Evolutionary conservation across 2,329 filamentous ascomycete species (phyloP), one percentile per base, ranked within the genome.

Genomic region (Penicillium olsonii): DNA sequence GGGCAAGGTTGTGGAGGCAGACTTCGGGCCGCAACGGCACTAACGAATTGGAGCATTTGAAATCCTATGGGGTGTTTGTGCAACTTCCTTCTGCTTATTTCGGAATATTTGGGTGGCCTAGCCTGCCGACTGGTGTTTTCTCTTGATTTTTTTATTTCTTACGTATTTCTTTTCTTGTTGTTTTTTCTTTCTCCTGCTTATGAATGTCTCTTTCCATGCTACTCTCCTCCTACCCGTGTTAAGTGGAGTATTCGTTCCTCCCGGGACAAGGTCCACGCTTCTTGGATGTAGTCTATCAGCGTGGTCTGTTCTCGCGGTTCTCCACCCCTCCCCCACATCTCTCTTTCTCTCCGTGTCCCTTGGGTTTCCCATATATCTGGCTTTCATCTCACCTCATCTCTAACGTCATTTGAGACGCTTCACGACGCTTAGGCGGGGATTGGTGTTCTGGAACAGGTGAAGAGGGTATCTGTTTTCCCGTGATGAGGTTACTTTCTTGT

Each of bases 1-100:
- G 75, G 89, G 92, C 45, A 90, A 90, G 72, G 72, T 80, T 50
- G 76, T 81, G 44, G 84, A 87, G 61, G 80, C 79, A 42, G 83
- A 86, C 69, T 85, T 84, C 72, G 82, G 83, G 42, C 70, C 73
- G 54, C 70, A 74, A 64, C 71, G 71, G 58, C 69, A 69, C 63
- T 70, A 63, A 70, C 44, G 59, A 61, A 59, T 50, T 45, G 61
- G 62, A 63, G 65, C 62, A 68, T 68, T 65, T 66, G 55, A 63
- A 61, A 65, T 67, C 60, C 66, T 65, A 66, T 61, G 65, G 67
- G 45, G 65, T 68, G 66, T 67, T 71, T 67, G 63, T 66, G 59
- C 63, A 61, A 60, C 62, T 59, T 65, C 60, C 58, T 63, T 62
- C 57, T 63, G 37, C 37, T 52, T 39, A 68, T 72, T 65, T 72